Percentiles rank a stretch among this genome's conserved stretches.
Conservation (phyloP, 352 stramenopile species). For the Pythium apleroticum region DNA sequence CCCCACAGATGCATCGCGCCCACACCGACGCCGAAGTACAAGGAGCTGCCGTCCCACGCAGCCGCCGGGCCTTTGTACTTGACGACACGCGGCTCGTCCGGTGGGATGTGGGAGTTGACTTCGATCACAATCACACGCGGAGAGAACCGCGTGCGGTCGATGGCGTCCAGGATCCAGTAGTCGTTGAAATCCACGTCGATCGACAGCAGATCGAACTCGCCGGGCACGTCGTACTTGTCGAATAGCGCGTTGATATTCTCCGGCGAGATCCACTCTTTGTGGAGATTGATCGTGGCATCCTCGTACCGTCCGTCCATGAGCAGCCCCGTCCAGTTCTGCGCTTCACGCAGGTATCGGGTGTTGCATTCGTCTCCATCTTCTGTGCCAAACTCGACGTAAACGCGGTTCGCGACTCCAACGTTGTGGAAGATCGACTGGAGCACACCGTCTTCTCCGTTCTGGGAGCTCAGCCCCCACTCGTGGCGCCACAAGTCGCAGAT, state of each 20-base stretch:
- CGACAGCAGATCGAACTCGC: constrained; percentile 59
- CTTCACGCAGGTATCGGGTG: constrained; percentile 51
- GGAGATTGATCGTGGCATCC: constrained; percentile 48
- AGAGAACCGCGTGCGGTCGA: constrained; percentile 42
- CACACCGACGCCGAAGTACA: constrained; percentile 67
- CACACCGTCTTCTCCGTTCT: constrained; percentile 76
- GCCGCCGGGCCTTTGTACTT: constrained; percentile 35
- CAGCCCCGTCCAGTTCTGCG: constrained; percentile 50
- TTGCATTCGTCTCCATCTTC: constrained; percentile 62
- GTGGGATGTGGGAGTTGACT: constrained; percentile 57
- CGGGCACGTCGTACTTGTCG: constrained; percentile 40
- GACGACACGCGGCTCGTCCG: constrained; percentile 44
- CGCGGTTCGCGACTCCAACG: constrained; percentile 34
- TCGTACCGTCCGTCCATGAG: constrained; percentile 57
- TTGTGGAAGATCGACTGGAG: constrained; percentile 56
- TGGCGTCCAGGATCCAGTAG: constrained; percentile 62
- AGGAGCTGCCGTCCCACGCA: constrained; percentile 45
- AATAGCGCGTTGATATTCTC: constrained; percentile 68
- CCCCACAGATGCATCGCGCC: constrained; percentile 50
- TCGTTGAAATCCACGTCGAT: constrained; percentile 81
- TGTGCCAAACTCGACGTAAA: constrained; percentile 72
- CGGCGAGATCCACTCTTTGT: constrained; percentile 56
- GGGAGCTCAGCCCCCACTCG: constrained; percentile 62
- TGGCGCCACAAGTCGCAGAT: constrained; percentile 62
- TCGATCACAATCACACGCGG: constrained; percentile 64